Base-by-base conservation (phyloP, 768 basidiomycete species). In the Calocybe indica region DNA sequence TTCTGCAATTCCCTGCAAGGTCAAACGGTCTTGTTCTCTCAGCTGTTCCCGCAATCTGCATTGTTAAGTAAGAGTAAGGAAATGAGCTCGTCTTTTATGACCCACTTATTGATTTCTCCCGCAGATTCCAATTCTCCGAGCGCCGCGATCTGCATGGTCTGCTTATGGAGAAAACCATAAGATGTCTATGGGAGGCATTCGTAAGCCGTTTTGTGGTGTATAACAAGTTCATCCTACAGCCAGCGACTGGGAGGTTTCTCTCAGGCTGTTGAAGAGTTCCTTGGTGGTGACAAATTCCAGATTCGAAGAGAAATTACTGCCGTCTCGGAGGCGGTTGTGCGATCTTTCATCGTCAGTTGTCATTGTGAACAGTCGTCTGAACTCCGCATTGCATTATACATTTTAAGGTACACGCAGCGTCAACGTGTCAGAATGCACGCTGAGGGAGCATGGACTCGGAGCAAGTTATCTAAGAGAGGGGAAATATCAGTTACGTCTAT, bases 41-140 rank as follows among this genome's bases (percentile, higher is more conserved):
- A 80, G 63, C 49, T 75, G 70, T 33, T 62, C 60, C 35, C 68
- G 69, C 22, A 80, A 64, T 42, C 78, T 79, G 34, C n/a, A 12
- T 6, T 8, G 34, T 43, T 5, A 3, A 31, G 28, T 33, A 30
- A 9, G 42, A 9, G 30, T 5, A 32, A 29, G 11, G 5, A 13
- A 2, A 30, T 12, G 9, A 6, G 14, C 5, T 12, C n/a, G 13
- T 5, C 10, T 36, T 11, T 5, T 9, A 29, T 6, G 3, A 61
- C 70, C 29, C 51, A 76, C 76, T 61, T 69, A 39, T 67, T 64
- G 12, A 76, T 66, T 40, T 73, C 69, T 39, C 68, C 54, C 35
- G 66, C 64, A 13, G 64, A 65, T 43, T 69, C 71, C 8, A 66
- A 47, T 14, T 71, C 64, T 7, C 68, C 72, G 5, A 66, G 54